Evolutionary conservation across 2,329 filamentous ascomycete species (phyloP).

Genomic region (Ramularia endophylla): DNA sequence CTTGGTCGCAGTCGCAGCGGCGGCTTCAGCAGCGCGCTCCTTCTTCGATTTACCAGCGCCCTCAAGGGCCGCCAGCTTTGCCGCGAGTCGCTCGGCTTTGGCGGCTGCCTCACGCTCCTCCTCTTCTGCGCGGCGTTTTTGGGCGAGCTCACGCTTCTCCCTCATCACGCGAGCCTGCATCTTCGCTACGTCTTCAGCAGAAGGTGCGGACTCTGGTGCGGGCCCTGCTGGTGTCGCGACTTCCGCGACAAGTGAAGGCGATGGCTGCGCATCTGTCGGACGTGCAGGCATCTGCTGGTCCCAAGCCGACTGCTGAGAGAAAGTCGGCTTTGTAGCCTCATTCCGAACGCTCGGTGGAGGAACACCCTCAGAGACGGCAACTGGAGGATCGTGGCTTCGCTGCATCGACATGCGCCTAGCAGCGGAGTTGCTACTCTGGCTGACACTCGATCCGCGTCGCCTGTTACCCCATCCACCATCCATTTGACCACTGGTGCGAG

Average conservation of each 20-base stretch:
- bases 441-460: conserved; percentile 76
- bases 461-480: conserved; percentile 62
- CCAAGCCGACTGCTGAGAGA: conserved; percentile 28
- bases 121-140: conserved; percentile 26
- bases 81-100: conserved; percentile 28
- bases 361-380: conserved; percentile 6
- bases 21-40: conserved; percentile 30
- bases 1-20: conserved; percentile 15
- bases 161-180: conserved; percentile 52
- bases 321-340: conserved; percentile 17
- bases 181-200: conserved; percentile 56
- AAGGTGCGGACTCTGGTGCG: conserved; percentile 8
- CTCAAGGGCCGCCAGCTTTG: conserved; percentile 30
- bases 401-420: conserved; percentile 55
- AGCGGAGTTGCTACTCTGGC: conserved; percentile 71
- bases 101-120: conserved; percentile 24
- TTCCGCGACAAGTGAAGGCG: conserved; percentile 9
- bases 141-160: conserved; percentile 34
- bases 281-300: conserved; percentile 29
- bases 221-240: conserved; percentile 7
- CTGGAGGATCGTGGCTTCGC: conserved; percentile 37
- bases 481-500: conserved; percentile 61
- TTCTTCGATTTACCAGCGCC: conserved; percentile 30
- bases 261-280: conserved; percentile 13
- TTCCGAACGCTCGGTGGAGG: conserved; percentile 16